phyloP scores from a whole-genome alignment of 306 rosid genomes.

The Citrullus mucosospermus region DNA sequence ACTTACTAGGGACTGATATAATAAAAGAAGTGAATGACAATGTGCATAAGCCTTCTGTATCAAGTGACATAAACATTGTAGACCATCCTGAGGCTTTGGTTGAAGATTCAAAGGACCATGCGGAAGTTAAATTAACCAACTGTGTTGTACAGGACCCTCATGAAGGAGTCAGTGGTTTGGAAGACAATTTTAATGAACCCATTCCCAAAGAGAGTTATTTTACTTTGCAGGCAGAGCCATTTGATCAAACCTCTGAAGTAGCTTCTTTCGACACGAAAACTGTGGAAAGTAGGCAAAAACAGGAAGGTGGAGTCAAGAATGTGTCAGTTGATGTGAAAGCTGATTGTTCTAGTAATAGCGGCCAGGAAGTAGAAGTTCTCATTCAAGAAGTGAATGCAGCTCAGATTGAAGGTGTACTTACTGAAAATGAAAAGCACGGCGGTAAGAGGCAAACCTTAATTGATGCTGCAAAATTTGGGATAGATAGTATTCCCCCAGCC shows the following conservation, averaged over 20 bases:
- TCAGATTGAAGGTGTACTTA: neutral
- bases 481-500: constrained; percentile 11
- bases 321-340: constrained; percentile 21
- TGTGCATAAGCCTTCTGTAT: constrained; percentile 22
- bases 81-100: constrained; percentile 23
- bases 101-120: constrained; percentile 24
- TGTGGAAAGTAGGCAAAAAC: constrained; percentile 16
- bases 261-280: constrained; percentile 23
- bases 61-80: constrained; percentile 17
- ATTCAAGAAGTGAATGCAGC: neutral
- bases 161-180: constrained; percentile 10
- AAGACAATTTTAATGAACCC: constrained; percentile 14
- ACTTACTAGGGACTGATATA: constrained; percentile 15
- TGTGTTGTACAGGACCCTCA: constrained; percentile 7
- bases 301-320: constrained; percentile 8
- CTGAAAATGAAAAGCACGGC: neutral
- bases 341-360: constrained; percentile 16
- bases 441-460: neutral
- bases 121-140: constrained; percentile 16
- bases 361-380: neutral
- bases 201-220: constrained; percentile 16
- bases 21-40: constrained; percentile 24
- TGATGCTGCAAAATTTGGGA: constrained; percentile 16
- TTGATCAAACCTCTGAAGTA: constrained; percentile 17
- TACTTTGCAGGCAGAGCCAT: constrained; percentile 18